Base-by-base conservation (phyloP, 495 filamentous ascomycete genomes). In the Paragyromitra xinjiangensis region DNA sequence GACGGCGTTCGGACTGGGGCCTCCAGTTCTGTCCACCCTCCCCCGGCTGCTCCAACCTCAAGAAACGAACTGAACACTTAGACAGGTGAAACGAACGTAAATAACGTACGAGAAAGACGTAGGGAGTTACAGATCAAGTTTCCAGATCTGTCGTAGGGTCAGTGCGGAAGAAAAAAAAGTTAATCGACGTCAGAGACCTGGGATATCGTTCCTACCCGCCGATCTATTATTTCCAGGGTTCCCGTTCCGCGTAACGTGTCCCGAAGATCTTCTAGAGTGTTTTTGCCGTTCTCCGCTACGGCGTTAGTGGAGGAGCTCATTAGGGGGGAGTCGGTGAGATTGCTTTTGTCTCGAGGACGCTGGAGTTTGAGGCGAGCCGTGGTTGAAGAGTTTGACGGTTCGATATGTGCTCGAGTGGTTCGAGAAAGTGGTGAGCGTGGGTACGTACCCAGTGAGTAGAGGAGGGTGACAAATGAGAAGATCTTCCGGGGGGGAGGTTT, bases 181-280 rank as follows among this genome's bases (percentile, higher is more conserved):
- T 63, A 58, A 73, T 73, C 74, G 68, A 77, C 62, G 63, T 64
- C 58, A 70, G 58, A 50, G 39, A 48, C 40, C 42, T 48, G 44
- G 44, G 44, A 19, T 22, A 1, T 45, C 37, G 71, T 59, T 50
- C 51, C 70, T 73, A 62, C 50, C 22, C 63, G 71, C 22, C 63
- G 71, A 74, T 74, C 63, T 74, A 22, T 67, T 45, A 12, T 74
- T 74, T 73, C 42, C 16, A 64, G 69, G 71, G 70, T 64, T 69
- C 64, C 37, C 8, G 63, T 45, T 58, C 71, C 48, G 63, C 63
- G 71, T 61, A 69, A 22, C 53, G 64, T 69, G 71, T 69, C 61
- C 39, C 29, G 71, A 51, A 74, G 71, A 74, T 69, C 71, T 58
- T 73, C 37, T 59, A 16, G 44, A 63, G 22, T 39, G 64, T n/a